Conservation (phyloP, 208 protist species). For the Crithidia bombi region DNA sequence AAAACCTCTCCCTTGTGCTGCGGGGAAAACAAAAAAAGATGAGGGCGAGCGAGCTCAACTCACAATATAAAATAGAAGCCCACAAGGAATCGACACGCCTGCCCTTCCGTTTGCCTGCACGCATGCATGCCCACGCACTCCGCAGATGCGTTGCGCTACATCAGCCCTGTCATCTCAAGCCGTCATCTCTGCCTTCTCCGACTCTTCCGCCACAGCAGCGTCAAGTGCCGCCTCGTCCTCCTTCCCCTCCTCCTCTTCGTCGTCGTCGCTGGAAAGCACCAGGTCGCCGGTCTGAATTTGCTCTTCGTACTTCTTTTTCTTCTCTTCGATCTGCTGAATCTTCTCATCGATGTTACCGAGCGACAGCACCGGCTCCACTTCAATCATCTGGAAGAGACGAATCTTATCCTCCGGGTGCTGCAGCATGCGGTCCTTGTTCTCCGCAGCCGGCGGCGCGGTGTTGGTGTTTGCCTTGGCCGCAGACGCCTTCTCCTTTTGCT, state of each 20-base stretch:
- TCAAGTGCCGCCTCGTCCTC: not conserved
- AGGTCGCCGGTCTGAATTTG: conserved; percentile 48
- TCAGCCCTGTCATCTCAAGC: not conserved
- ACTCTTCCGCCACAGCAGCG: not conserved
- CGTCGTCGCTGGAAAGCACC: conserved; percentile 70
- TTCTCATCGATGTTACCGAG: conserved; percentile 49
- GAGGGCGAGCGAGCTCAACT: too few relatives aligned
- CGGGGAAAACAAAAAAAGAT: too few relatives aligned
- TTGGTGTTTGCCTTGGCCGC: conserved; percentile 4
- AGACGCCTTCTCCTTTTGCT: conserved; percentile 22
- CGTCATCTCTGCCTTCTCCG: not conserved
- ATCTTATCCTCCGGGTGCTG: conserved; percentile 79
- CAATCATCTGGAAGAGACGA: conserved; percentile 59
- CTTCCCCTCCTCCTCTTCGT: conserved; percentile 46
- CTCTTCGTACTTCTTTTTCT: conserved; percentile 58
- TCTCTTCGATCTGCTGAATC: conserved; percentile 47
- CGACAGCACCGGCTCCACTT: conserved; percentile 54
- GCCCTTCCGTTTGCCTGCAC: too few relatives aligned
- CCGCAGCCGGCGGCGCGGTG: not conserved
- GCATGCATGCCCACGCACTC: too few relatives aligned
- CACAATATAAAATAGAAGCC: too few relatives aligned
- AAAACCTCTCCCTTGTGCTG: too few relatives aligned
- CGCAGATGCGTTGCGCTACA: not conserved
- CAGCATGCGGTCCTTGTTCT: conserved; percentile 39
- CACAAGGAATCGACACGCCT: too few relatives aligned